These are phyloP conservation scores for Geotrichum phurueaensis DNA, from an alignment of 1,139 yeast genomes.

Conservation along the genomic window DNA sequence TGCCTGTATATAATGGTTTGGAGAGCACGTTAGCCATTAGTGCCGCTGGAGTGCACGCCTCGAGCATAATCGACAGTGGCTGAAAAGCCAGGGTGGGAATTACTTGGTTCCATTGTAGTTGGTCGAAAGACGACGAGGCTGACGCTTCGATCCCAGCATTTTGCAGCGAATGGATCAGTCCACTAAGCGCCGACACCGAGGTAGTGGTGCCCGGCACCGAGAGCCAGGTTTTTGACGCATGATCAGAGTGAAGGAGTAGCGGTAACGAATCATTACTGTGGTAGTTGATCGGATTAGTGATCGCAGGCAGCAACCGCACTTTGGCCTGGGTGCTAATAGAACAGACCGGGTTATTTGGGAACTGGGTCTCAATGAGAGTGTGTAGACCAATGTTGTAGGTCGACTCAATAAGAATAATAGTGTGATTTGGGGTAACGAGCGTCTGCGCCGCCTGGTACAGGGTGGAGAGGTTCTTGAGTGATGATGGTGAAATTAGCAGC, in stretches of 20 bases:
- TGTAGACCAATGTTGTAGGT: slow-evolving; percentile 31
- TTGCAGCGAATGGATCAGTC: slow-evolving; percentile 6
- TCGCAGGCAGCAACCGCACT: slow-evolving; percentile 15
- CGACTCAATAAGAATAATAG: slow-evolving; percentile 32
- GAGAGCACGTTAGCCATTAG: slow-evolving; percentile 66
- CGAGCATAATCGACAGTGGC: slow-evolving; percentile 68
- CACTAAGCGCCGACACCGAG: not conserved
- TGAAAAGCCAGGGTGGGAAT: slow-evolving; percentile 72
- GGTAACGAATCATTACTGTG: slow-evolving; percentile 4
- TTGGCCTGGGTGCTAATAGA: slow-evolving; percentile 22
- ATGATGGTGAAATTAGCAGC: slow-evolving; percentile 28
- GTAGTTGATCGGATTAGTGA: slow-evolving; percentile 1
- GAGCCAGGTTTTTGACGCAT: slow-evolving; percentile 16
- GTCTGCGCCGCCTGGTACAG: slow-evolving; percentile 5
- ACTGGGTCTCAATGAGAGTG: slow-evolving; percentile 25
- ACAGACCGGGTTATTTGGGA: slow-evolving; percentile 26
- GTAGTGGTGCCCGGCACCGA: slow-evolving; percentile 7
- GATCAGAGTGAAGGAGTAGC: slow-evolving; percentile 10
- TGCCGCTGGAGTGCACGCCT: slow-evolving; percentile 54
- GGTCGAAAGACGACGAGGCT: slow-evolving; percentile 13
- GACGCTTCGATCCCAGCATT: slow-evolving; percentile 16
- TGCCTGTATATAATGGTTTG: slow-evolving; percentile 76
- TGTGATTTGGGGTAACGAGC: slow-evolving; percentile 25
- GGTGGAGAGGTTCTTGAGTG: slow-evolving; percentile 25
- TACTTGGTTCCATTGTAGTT: slow-evolving; percentile 78